A percentile compares a stretch with the other conserved stretches of the same genome.
These are phyloP conservation scores for Oxyria digyna DNA, from an alignment of 148 eudicot genomes.

Conservation along the genomic window DNA sequence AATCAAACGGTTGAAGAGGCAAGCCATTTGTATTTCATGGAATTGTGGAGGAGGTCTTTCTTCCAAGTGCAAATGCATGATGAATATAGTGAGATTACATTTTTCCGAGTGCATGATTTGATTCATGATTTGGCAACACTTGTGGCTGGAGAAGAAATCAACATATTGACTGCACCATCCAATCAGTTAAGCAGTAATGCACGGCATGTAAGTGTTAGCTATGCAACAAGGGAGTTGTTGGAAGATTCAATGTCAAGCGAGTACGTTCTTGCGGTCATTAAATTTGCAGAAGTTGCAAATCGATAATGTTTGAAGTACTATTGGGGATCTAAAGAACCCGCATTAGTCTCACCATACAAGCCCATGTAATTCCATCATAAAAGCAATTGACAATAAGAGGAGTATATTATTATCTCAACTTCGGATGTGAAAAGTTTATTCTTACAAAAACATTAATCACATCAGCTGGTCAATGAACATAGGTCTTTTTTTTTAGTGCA, in stretches of 20 bases:
- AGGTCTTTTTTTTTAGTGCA: too few relatives aligned
- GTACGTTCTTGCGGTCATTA: not conserved
- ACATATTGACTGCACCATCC: not conserved
- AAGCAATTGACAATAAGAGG: too few relatives aligned
- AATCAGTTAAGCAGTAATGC: not conserved
- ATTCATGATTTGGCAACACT: conserved; percentile 30
- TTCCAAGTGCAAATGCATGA: conserved; percentile 15
- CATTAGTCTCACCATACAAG: too few relatives aligned
- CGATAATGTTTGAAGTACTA: not conserved
- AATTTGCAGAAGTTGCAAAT: not conserved
- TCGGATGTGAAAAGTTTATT: too few relatives aligned
- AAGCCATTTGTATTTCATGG: conserved; percentile 15
- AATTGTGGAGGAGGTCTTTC: conserved; percentile 18
- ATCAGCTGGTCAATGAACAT: too few relatives aligned
- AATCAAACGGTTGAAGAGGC: conserved; percentile 9
- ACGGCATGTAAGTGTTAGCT: not conserved
- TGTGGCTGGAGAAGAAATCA: conserved; percentile 13
- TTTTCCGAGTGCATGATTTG: conserved; percentile 27
- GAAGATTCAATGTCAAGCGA: not conserved
- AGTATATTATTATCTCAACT: too few relatives aligned
- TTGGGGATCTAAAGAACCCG: conserved; percentile 5
- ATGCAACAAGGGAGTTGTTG: not conserved
- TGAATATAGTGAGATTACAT: not conserved
- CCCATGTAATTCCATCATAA: too few relatives aligned
- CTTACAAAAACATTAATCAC: too few relatives aligned